Base-by-base conservation (phyloP, 2,329 filamentous ascomycete species). In the Penicillium capsulatum region DNA sequence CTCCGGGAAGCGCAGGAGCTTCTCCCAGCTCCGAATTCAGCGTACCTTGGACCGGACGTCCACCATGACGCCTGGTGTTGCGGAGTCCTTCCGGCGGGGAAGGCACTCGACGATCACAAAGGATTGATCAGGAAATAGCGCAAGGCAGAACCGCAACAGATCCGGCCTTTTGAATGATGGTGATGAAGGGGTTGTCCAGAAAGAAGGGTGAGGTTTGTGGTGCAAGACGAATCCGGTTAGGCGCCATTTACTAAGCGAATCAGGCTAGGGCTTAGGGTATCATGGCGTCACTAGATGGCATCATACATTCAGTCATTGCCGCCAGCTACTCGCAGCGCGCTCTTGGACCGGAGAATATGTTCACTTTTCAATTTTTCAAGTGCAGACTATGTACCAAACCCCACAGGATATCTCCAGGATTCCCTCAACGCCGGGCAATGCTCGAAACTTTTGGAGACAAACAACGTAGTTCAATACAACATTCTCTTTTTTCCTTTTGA, bases 11-110 rank as follows among this genome's bases (percentile, higher is more conserved):
- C 26, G 14, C 34, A 28, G 40, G 38, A 45, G 31, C 38, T 31
- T 34, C 40, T 45, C 33, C 44, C 42, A 38, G 30, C 27, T 31
- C 20, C 19, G 9, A 8, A 9, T 53, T 51, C 48, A 53, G 51
- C 68, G 57, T 65, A 73, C 71, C 70, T 73, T 72, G 57, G 69
- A 72, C 67, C 70, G 70, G 64, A 74, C 68, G 67, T 73, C 70
- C 58, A 65, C 55, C 70, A 73, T 73, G 67, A 70, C 68, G 69
- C 62, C 69, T 66, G 63, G 60, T 59, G 59, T 59, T 66, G 59
- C 57, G 57, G 62, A 63, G 61, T 68, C 70, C 70, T 73, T 72
- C 70, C 68, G 61, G 57, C 49, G 38, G 36, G 63, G 69, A 72
- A 71, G 70, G 69, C 66, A 61, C 63, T 62, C 63, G 61, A 59